Evolutionary conservation across 2,329 filamentous ascomycete species (phyloP), one percentile per base, ranked within the genome.

Genomic region (Dryadomyces quercus-mongolicae): DNA sequence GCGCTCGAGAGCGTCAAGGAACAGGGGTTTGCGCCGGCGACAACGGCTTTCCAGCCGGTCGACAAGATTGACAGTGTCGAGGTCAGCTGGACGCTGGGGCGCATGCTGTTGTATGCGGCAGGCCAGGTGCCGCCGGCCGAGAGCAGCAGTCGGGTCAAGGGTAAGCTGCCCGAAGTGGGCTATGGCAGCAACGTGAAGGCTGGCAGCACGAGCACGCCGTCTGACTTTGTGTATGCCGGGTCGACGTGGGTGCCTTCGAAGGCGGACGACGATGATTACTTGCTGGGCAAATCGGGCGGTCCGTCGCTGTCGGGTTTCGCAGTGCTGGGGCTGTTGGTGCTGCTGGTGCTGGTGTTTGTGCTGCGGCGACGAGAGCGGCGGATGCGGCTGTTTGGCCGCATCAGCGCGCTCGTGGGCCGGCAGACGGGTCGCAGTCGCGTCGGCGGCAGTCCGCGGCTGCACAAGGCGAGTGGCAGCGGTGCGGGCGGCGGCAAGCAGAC

Each of bases 1-100:
- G 74, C 86, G 0, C 67, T 86, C 5, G 78, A 85, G 45, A 77
- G 81, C 15, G 82, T 82, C 2, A 86, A 89, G 66, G 76, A 82
- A 36, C 85, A 86, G 61, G 86, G 86, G 0, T 93, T 88, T 62
- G 67, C 15, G 10, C 36, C 36, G 36, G 36, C 10, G 6, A 89
- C 18, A 5, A 85, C 93, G 61, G 81, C 92, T 0, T 98, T 98
- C 71, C 88, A 92, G 66, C 88, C 93, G 0, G 86, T 97, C 34
- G 84, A 98, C 68, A 93, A 93, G 68, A 91, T 98, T 60, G 82
- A 90, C 61, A 87, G 84, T 18, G 85, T 90, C 7, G 94, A 98
- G 72, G 85, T 98, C 18, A 95, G 88, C 72, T 98, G 93, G 93
- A 97, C 93, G 0, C 73, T 98, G 5, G 93, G 93, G 1, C 95